Conservation (phyloP, 2,329 filamentous ascomycete genomes). For the Aspergillus sp. region DNA sequence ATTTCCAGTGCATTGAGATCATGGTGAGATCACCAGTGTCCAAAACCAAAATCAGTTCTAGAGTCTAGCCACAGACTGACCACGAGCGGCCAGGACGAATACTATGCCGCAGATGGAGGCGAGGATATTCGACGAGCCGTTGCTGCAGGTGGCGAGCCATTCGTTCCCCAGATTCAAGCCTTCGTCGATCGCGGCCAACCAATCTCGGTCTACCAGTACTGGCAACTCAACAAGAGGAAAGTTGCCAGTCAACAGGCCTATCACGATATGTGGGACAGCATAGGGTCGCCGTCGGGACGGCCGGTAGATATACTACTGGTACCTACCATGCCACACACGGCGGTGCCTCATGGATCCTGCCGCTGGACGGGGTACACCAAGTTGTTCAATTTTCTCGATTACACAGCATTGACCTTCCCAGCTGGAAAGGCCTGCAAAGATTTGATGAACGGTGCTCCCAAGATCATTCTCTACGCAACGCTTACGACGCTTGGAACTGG, state of each 20-base stretch:
- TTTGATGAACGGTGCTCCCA: not conserved
- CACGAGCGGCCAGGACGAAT: conserved; percentile 1
- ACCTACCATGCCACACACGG: conserved; percentile 1
- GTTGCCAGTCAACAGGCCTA: not conserved
- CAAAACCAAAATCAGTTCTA: not conserved
- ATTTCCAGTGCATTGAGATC: not conserved
- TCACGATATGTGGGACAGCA: conserved; percentile 2
- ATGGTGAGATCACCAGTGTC: not conserved
- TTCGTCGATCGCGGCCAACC: conserved; percentile 1
- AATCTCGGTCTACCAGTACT: conserved; percentile 2
- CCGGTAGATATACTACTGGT: conserved; percentile 2
- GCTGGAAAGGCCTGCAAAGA: not conserved
- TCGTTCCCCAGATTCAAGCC: conserved; percentile 1
- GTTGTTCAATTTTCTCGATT: conserved; percentile 3
- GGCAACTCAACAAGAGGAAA: conserved; percentile 4
- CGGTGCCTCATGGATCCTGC: conserved; percentile 1
- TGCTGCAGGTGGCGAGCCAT: conserved; percentile 1
- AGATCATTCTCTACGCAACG: not conserved
- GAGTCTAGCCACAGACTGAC: not conserved
- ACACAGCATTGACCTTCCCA: conserved; percentile 1
- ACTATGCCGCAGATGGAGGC: conserved; percentile 3
- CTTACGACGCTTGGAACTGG: conserved; percentile 2
- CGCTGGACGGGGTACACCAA: conserved; percentile 3
- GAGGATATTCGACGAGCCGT: conserved; percentile 3
- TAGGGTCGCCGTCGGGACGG: conserved; percentile 1